These are phyloP conservation scores for Globisporangium yorkense DNA, from an alignment of 352 stramenopile genomes.

Conservation along the genomic window DNA sequence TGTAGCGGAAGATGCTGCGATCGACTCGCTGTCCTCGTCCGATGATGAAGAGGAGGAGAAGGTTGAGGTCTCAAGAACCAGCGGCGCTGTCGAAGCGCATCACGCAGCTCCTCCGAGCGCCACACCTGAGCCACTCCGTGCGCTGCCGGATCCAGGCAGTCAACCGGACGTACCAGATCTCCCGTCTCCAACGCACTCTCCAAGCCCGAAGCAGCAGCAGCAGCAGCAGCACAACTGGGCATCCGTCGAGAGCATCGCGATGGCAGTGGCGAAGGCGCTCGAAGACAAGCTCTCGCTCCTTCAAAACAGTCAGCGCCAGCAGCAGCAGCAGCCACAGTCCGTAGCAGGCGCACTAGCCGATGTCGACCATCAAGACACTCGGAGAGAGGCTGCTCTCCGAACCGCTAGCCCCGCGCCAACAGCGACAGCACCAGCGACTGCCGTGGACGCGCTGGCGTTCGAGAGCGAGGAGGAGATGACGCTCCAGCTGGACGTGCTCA, in stretches of 20 bases:
- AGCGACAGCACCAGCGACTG: not conserved
- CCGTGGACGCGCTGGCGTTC: slow-evolving; percentile 28
- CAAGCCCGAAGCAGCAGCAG: not conserved
- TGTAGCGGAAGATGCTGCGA: slow-evolving; percentile 2
- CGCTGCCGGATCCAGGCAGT: not conserved
- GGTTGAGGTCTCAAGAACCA: not conserved
- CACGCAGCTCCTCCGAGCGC: not conserved
- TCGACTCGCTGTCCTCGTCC: slow-evolving; percentile 15
- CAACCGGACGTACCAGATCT: not conserved
- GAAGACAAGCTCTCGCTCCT: slow-evolving; percentile 26
- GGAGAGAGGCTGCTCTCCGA: too few species aligned
- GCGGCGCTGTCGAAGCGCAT: not conserved
- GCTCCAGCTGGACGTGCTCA: slow-evolving; percentile 50
- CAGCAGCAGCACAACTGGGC: slow-evolving; percentile 1
- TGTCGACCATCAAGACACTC: too few species aligned
- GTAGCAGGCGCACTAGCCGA: not conserved
- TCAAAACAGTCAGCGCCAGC: not conserved
- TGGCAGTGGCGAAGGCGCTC: slow-evolving; percentile 32
- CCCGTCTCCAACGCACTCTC: not conserved
- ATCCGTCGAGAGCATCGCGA: slow-evolving; percentile 29
- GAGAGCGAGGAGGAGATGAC: slow-evolving; percentile 54
- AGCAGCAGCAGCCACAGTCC: not conserved
- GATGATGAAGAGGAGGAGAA: slow-evolving; percentile 12
- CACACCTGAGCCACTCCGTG: not conserved
- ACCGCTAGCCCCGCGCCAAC: too few species aligned